A percentile compares a stretch with the other conserved stretches of the same genome.
Evolutionary conservation across 2,329 filamentous ascomycete genomes (phyloP).

Genomic region (Allantophomopsis lycopodina): DNA sequence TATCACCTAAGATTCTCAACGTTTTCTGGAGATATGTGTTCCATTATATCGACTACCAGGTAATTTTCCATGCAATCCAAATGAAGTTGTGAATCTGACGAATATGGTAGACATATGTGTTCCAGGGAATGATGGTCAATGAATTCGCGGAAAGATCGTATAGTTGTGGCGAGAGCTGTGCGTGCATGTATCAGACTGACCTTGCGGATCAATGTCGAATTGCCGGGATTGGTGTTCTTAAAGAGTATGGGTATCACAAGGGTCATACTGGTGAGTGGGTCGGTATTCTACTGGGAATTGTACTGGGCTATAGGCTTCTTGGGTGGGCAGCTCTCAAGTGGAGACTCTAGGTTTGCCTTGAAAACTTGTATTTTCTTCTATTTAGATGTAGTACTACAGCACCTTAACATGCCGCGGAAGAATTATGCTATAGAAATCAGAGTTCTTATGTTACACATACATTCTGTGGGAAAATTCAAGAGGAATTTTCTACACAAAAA

Average conservation of each 20-base stretch:
- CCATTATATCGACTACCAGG: conserved; percentile 77
- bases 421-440: no score
- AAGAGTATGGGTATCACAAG: conserved; percentile 53
- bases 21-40: conserved; percentile 80
- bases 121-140: conserved; percentile 88
- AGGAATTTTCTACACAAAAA: no score
- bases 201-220: conserved; percentile 54
- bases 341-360: no score
- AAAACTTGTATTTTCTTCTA: no score
- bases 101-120: conserved; percentile 49
- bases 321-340: conserved; percentile 44
- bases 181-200: conserved; percentile 57
- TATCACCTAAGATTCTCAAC: conserved; percentile 59
- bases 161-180: conserved; percentile 31
- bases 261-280: conserved; percentile 54
- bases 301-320: conserved; percentile 56
- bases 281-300: conserved; percentile 66
- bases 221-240: conserved; percentile 54
- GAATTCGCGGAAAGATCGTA: conserved; percentile 60
- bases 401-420: no score
- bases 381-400: no score
- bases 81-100: neutral
- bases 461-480: no score
- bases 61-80: neutral
- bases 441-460: no score